Conservation (phyloP, 2,329 filamentous ascomycete genomes). For the Phyllosticta citrichinensis region DNA sequence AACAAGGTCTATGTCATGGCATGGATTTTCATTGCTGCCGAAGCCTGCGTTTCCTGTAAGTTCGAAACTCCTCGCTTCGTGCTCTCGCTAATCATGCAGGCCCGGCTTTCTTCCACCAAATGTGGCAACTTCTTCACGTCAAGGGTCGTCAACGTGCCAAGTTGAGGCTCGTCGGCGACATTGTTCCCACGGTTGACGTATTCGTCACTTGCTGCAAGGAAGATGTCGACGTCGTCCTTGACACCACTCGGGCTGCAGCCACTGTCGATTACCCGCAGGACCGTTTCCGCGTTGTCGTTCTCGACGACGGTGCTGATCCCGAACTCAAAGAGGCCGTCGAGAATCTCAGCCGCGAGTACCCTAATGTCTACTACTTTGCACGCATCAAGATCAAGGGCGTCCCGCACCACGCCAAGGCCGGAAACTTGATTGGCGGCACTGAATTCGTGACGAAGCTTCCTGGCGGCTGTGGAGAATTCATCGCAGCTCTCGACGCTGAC, state of each 20-base stretch:
- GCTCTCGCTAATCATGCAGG: background rate
- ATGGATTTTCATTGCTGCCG: conserved; percentile 1
- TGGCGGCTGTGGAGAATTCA: conserved; percentile 38
- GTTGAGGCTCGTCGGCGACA: background rate
- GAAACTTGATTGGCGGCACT: background rate
- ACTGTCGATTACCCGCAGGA: conserved; percentile 33
- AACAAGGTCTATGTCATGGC: conserved; percentile 1
- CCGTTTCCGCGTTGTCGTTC: conserved; percentile 27
- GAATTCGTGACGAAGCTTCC: conserved; percentile 35
- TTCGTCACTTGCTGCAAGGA: conserved; percentile 37
- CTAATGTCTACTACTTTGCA: conserved; percentile 34
- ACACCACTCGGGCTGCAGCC: conserved; percentile 30
- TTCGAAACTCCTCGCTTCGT: background rate
- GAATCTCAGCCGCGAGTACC: conserved; percentile 22
- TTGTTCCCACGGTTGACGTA: conserved; percentile 32
- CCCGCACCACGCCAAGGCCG: conserved; percentile 31
- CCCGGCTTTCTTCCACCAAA: background rate
- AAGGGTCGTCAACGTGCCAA: background rate
- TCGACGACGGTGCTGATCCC: conserved; percentile 30
- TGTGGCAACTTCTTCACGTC: background rate
- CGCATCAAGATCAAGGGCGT: conserved; percentile 40
- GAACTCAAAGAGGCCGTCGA: conserved; percentile 27
- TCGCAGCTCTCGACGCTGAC: conserved; percentile 56
- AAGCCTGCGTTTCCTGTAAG: background rate
- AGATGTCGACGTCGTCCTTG: conserved; percentile 31